Percentiles rank a stretch among this genome's conserved stretches.
These are phyloP conservation scores for Fomitopsis schrenkii DNA, from an alignment of 1,284 basidiomycete species.

Conservation along the genomic window DNA sequence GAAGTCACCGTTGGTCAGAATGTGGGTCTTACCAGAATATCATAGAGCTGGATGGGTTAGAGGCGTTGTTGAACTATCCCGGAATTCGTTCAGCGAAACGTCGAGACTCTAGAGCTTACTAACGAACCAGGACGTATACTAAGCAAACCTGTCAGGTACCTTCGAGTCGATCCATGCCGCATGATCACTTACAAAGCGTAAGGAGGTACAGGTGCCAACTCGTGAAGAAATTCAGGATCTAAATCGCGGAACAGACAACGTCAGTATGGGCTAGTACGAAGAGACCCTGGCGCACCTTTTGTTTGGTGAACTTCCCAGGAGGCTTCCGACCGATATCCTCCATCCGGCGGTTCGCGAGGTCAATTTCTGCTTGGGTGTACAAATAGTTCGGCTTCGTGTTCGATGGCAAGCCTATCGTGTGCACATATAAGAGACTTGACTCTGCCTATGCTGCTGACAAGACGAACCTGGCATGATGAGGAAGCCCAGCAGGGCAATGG, in stretches of 20 bases:
- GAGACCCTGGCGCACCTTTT: constrained; percentile 24
- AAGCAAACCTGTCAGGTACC: not conserved
- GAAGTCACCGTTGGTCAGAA: not conserved
- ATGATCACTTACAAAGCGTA: constrained; percentile 29
- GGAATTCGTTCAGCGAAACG: not conserved
- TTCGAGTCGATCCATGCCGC: not conserved
- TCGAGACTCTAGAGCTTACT: not conserved
- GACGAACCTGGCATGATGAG: constrained; percentile 40
- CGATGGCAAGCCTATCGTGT: constrained; percentile 28
- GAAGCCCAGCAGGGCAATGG: constrained; percentile 35
- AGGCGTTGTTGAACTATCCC: constrained; percentile 37
- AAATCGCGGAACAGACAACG: not conserved
- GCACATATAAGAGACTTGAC: no score
- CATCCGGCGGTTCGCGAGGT: constrained; percentile 37
- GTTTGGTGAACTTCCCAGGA: constrained; percentile 36
- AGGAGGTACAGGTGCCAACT: constrained; percentile 38
- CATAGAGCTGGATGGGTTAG: constrained; percentile 32
- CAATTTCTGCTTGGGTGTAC: constrained; percentile 33
- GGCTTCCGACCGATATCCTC: constrained; percentile 33
- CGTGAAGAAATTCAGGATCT: constrained; percentile 35
- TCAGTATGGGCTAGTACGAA: constrained; percentile 4
- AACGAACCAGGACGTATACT: constrained; percentile 30
- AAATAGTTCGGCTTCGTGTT: constrained; percentile 32
- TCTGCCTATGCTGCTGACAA: not conserved
- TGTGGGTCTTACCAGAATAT: constrained; percentile 32